Percentiles rank a stretch among this genome's conserved stretches.
These are phyloP conservation scores for Osmanthus fragrans DNA, from an alignment of 257 asterid genomes.

Conservation along the genomic window DNA sequence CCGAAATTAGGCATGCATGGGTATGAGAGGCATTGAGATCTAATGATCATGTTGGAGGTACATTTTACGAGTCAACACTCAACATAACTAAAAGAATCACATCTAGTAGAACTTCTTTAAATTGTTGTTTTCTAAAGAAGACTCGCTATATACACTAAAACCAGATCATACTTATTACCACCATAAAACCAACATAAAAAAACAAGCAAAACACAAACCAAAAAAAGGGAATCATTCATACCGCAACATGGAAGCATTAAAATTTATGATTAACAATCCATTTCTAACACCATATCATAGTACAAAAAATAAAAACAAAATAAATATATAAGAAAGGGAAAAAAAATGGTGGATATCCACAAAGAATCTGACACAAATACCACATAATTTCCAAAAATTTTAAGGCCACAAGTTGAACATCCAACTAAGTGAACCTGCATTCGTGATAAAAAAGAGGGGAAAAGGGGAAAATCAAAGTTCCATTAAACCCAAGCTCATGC, in stretches of 20 bases:
- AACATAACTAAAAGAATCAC: not conserved
- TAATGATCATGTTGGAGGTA: too few relatives aligned
- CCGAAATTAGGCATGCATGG: too few relatives aligned
- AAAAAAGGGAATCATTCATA: too few relatives aligned
- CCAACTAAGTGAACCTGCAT: conserved; percentile 21
- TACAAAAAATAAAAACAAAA: not conserved
- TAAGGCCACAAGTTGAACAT: not conserved
- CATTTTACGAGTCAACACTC: too few relatives aligned
- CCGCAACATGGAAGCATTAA: not conserved
- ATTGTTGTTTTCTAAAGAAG: conserved; percentile 1
- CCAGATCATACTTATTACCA: not conserved
- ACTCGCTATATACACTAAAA: not conserved
- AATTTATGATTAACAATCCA: too few relatives aligned
- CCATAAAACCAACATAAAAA: not conserved
- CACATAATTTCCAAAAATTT: not conserved
- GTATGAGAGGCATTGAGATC: too few relatives aligned
- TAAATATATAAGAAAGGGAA: not conserved
- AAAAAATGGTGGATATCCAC: not conserved
- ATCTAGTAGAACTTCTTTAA: not conserved
- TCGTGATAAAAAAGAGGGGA: conserved; percentile 6
- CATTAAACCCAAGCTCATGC: conserved; percentile 10
- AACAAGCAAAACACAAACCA: too few relatives aligned
- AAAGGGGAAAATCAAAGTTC: not conserved
- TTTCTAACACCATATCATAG: not conserved
- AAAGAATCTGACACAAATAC: not conserved